A percentile compares a stretch with the other conserved stretches of the same genome.
Conservation (phyloP, 306 rosid species). For the Geum urbanum region DNA sequence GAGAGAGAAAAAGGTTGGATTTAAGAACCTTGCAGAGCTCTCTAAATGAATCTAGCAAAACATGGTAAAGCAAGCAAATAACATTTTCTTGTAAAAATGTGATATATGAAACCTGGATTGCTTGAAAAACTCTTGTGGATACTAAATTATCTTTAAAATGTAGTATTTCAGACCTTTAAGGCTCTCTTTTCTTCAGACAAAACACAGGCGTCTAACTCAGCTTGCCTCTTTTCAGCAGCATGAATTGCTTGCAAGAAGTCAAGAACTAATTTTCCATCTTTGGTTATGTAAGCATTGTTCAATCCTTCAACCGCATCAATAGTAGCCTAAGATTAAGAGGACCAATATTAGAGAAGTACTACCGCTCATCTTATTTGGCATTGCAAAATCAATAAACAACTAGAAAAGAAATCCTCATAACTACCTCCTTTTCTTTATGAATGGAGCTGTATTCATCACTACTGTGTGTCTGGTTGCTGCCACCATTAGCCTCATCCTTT, state of each 20-base stretch:
- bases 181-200: constrained; percentile 68
- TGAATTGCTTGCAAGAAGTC: constrained; percentile 90
- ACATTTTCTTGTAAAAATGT: constrained; percentile 11
- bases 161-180: constrained; percentile 55
- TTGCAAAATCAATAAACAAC: constrained; percentile 4
- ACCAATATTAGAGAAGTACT: constrained; percentile 22
- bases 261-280: constrained; percentile 77
- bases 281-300: constrained; percentile 57
- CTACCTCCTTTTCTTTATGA: constrained; percentile 59
- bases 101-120: constrained; percentile 36
- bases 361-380: constrained; percentile 9
- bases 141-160: constrained; percentile 6
- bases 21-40: constrained; percentile 24
- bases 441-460: constrained; percentile 29
- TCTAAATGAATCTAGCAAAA: constrained; percentile 3
- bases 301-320: constrained; percentile 45
- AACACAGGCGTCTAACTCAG: constrained; percentile 65
- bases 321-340: constrained; percentile 41
- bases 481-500: constrained; percentile 39
- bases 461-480: constrained; percentile 17
- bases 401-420: constrained; percentile 11
- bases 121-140: constrained; percentile 12
- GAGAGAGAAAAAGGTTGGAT: constrained; percentile 12
- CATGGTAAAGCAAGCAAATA: constrained; percentile 16
- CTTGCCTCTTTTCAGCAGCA: constrained; percentile 83